phyloP scores from a whole-genome alignment of 441 rosid species.

The Pelargonium australe region DNA sequence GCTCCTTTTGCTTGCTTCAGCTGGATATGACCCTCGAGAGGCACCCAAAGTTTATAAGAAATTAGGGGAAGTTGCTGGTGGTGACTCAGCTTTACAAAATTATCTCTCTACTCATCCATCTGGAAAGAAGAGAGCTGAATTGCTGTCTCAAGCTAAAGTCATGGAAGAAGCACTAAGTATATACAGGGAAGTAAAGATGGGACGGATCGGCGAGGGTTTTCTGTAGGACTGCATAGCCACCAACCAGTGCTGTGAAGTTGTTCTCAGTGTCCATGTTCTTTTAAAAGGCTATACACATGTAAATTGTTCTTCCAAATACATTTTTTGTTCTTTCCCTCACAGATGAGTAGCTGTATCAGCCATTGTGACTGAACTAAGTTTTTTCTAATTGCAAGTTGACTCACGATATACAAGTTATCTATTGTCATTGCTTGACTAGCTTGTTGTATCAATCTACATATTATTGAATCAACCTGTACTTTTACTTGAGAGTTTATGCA shows the following conservation, averaged over 20 bases:
- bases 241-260: not conserved
- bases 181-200: slow-evolving; percentile 54
- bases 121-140: slow-evolving; percentile 68
- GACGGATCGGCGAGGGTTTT: slow-evolving; percentile 72
- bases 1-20: slow-evolving; percentile 66
- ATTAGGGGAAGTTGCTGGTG: slow-evolving; percentile 49
- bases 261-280: not conserved
- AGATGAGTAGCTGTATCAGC: no score
- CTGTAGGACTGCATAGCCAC: slow-evolving; percentile 34
- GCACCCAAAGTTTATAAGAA: slow-evolving; percentile 83
- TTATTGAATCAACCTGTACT: no score
- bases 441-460: no score
- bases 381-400: no score
- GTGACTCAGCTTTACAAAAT: slow-evolving; percentile 40
- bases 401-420: no score
- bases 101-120: slow-evolving; percentile 96
- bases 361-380: no score
- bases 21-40: slow-evolving; percentile 83
- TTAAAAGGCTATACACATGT: no score
- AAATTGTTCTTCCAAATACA: no score
- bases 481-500: no score
- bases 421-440: no score
- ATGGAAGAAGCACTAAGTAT: slow-evolving; percentile 83
- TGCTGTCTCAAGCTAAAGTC: slow-evolving; percentile 69
- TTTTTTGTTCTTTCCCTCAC: no score